phyloP scores from a whole-genome alignment of 1,284 basidiomycete species.

The Cryptococcus sp. region DNA sequence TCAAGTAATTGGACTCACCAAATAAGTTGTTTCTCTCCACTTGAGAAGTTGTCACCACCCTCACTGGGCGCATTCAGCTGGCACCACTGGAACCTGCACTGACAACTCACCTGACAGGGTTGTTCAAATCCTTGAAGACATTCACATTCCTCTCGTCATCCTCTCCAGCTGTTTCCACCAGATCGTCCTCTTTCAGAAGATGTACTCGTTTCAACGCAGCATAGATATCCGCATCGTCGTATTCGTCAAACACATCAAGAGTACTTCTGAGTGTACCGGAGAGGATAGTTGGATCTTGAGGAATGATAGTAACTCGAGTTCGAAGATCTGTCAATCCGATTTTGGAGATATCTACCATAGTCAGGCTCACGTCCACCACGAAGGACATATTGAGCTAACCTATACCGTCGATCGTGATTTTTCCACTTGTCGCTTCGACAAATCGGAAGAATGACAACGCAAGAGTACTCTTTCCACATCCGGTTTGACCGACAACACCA shows the following conservation, averaged over 20 bases:
- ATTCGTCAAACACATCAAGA: constrained; percentile 86
- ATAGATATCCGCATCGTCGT: constrained; percentile 77
- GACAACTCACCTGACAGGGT: constrained; percentile 53
- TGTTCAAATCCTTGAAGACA: constrained; percentile 80
- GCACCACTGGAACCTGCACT: neutral
- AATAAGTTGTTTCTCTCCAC: constrained; percentile 77
- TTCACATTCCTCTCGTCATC: constrained; percentile 66
- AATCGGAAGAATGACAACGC: constrained; percentile 94
- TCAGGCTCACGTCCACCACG: neutral
- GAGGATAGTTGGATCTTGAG: constrained; percentile 88
- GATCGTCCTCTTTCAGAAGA: constrained; percentile 54
- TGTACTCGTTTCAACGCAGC: constrained; percentile 84
- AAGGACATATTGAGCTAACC: constrained; percentile 31
- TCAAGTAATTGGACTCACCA: constrained; percentile 39
- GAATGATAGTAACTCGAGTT: constrained; percentile 77
- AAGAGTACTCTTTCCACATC: constrained; percentile 69
- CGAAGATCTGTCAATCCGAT: constrained; percentile 86
- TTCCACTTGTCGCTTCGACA: constrained; percentile 77
- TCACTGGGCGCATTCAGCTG: constrained; percentile 19
- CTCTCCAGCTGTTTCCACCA: constrained; percentile 51
- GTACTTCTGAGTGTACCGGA: constrained; percentile 81
- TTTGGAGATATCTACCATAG: constrained; percentile 59
- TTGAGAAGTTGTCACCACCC: constrained; percentile 84
- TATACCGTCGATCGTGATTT: constrained; percentile 79
- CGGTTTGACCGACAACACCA: constrained; percentile 85